phyloP scores from a whole-genome alignment of 2,329 filamentous ascomycete genomes.

The Colletotrichum chlorophyti region DNA sequence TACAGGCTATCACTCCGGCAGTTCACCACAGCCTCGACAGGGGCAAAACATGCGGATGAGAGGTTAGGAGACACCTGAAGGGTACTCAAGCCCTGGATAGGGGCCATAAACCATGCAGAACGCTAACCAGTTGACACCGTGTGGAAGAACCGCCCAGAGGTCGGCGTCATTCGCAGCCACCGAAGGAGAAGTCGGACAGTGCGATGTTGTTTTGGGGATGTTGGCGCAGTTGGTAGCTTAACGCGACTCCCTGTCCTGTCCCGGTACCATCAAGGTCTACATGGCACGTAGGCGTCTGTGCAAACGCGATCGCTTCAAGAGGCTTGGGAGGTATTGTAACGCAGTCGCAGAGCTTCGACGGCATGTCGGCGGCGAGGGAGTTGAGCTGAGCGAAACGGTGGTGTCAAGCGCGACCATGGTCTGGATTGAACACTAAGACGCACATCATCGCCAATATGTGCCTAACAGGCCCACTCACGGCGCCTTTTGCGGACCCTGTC shows the following conservation, averaged over 20 bases:
- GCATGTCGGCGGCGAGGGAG: background rate
- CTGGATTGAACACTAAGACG: background rate
- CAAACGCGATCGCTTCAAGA: background rate
- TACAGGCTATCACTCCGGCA: background rate
- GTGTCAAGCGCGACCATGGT: background rate
- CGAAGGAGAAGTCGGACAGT: background rate
- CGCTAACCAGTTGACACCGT: background rate
- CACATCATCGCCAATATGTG: conserved; percentile 4
- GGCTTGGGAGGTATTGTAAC: background rate
- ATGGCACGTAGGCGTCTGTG: background rate
- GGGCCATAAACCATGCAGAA: background rate
- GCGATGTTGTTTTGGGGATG: conserved; percentile 13
- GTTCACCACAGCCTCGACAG: conserved; percentile 3
- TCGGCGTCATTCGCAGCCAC: background rate
- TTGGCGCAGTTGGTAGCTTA: conserved; percentile 11
- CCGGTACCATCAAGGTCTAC: no score
- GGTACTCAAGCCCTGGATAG: background rate
- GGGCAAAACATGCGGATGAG: background rate
- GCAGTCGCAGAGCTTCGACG: background rate
- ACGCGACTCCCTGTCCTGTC: background rate
- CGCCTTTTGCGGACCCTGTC: background rate
- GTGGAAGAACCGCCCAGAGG: background rate
- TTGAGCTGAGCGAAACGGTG: background rate
- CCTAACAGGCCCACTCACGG: background rate
- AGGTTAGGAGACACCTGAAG: background rate